These are phyloP conservation scores for Collybia nuda DNA, from an alignment of 768 basidiomycete genomes.

Conservation along the genomic window DNA sequence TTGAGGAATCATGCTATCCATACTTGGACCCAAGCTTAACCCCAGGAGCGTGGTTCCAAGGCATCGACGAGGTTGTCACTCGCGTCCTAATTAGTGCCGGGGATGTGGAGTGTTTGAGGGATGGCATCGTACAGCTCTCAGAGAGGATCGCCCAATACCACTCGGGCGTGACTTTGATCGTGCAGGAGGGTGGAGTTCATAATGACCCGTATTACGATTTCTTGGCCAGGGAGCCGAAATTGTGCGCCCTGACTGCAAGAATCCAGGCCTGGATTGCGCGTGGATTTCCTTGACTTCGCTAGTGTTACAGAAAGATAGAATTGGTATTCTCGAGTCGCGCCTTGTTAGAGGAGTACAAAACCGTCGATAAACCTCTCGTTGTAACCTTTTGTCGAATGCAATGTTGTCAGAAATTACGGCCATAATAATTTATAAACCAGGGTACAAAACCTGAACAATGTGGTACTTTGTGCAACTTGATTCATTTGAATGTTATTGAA, in stretches of 20 bases:
- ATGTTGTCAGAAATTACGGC: too few relatives aligned
- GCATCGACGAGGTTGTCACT: conserved; percentile 26
- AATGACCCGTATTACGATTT: conserved; percentile 28
- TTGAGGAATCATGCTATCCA: conserved; percentile 21
- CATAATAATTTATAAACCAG: too few relatives aligned
- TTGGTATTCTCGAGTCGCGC: too few relatives aligned
- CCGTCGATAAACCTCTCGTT: too few relatives aligned
- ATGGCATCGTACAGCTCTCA: conserved; percentile 25
- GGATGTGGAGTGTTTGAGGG: conserved; percentile 29
- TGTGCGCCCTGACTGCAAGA: conserved; percentile 16
- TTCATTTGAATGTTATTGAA: too few relatives aligned
- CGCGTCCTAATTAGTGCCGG: conserved; percentile 36
- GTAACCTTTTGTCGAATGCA: too few relatives aligned
- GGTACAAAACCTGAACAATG: too few relatives aligned
- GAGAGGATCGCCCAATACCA: conserved; percentile 12
- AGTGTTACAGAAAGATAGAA: too few relatives aligned
- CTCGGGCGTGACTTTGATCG: conserved; percentile 11
- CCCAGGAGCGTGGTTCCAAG: conserved; percentile 31
- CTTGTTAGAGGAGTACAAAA: too few relatives aligned
- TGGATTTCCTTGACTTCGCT: conserved; percentile 3
- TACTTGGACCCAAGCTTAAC: conserved; percentile 31
- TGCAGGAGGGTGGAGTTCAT: conserved; percentile 31
- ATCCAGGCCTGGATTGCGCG: conserved; percentile 22
- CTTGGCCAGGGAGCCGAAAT: conserved; percentile 13
- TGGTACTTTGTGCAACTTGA: too few relatives aligned